Evolutionary conservation across 2,329 filamentous ascomycete species (phyloP), one percentile per base, ranked within the genome.

Genomic region (Sporothrix euskadiensis): DNA sequence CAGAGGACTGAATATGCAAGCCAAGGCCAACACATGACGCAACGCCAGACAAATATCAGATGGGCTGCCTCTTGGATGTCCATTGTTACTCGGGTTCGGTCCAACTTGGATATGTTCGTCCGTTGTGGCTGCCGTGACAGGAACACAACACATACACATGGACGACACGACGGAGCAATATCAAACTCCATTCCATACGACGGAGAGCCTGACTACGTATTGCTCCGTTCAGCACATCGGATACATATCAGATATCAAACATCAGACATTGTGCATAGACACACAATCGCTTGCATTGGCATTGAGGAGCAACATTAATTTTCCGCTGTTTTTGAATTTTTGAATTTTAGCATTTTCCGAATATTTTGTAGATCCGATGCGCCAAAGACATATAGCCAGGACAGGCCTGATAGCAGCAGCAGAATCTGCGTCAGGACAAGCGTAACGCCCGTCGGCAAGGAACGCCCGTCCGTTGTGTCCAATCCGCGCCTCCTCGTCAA

Each of bases 361-460:
- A 47, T 63, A 12, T 71, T 73, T 74, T 69, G 49, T 57, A 71
- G 74, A 75, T 75, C 74, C 74, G 71, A 71, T 75, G 74, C 74
- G 74, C 74, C 74, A 47, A 74, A 74, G 69, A 73, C 69, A 73
- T 44, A 74, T 26, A 71, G 26, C 52, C 72, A 54, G 68, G 59
- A 73, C 47, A 73, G 65, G 68, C 57, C 72, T 57, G 59, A 56
- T 49, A 71, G 19, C 47, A 65, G 57, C 19, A 71, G 47, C 54
- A 54, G 47, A 69, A 22, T 52, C 66, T 54, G 71, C 44, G 56
- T 16, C 44, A 71, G 35, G 30, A 68, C 72, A 26, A 10, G 66
- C 41, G n/a, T 8, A 41, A 44, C 56, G 69, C 66, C 59, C 52
- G 61, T 71, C 41, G 59, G 72, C 68, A 68, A 66, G 39, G n/a